Base-by-base conservation (phyloP, 169 alveolate species). In the Theileria annulata region DNA sequence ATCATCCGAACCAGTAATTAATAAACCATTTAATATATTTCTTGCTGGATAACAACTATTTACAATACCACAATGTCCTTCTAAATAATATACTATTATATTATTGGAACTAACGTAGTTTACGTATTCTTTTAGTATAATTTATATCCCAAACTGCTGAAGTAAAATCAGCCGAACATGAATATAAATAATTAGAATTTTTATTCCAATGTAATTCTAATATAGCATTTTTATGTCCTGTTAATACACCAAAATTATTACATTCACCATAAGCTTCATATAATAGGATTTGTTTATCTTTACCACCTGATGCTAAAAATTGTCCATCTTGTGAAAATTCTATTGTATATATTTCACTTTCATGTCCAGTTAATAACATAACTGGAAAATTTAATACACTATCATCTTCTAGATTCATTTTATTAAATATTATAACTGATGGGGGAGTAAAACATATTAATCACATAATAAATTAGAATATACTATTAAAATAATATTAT, bases 161-260 rank as follows among this genome's bases (percentile, higher is more conserved):
- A 69, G 90, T 86, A 67, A 85, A 80, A 81, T 93, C 96, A 5
- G 96, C 96, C 27, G 96, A 92, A 60, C 93, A 92, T 60, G 95
- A 86, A 71, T 88, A 93, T 42, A 93, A 60, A 67, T 67, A 80
- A 79, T 87, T 80, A 31, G 79, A 73, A 31, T 85, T 93, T 19
- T 69, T 51, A 6, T 74, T 47, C 96, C 96, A 93, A 66, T 87
- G 93, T 12, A 91, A 81, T 83, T 93, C 95, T 30, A 93, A 87
- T n/a, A 93, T 88, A 12, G 96, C 96, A 48, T 92, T 92, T 51
- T 87, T 87, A 79, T 93, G 96, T n/a, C 96, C 96, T 17, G 84
- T 85, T 76, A 93, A 71, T 17, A 88, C 93, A n/a, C 88, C 88
- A 66, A 89, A 75, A 23, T 91, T 93, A 51, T 79, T 86, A 79